These are phyloP conservation scores for Larix sibirica DNA, from an alignment of 83 land plant genomes.

Conservation along the genomic window DNA sequence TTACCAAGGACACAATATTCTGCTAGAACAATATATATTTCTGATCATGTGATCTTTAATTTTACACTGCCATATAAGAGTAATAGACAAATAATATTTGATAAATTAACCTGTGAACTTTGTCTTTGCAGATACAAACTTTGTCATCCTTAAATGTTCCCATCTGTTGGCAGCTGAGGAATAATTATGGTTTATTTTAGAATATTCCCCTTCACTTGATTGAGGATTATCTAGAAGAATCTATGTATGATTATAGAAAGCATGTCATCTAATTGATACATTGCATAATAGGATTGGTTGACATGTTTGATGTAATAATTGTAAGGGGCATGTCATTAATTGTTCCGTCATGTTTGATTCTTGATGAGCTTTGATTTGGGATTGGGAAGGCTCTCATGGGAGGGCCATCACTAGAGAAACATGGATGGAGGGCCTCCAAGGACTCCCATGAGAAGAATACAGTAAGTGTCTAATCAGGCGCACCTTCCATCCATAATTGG, in stretches of 20 bases:
- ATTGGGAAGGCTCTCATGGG: too few relatives aligned
- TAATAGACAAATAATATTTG: not conserved
- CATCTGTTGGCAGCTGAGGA: not conserved
- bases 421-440: too few relatives aligned
- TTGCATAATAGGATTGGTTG: not conserved
- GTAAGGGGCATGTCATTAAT: too few relatives aligned
- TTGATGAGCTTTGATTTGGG: too few relatives aligned
- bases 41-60: not conserved
- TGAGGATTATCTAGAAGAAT: not conserved
- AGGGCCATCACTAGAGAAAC: too few relatives aligned
- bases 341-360: too few relatives aligned
- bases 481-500: too few relatives aligned
- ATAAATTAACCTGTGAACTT: not conserved
- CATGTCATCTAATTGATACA: not conserved
- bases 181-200: not conserved
- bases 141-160: not conserved
- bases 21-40: not conserved
- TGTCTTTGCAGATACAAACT: not conserved
- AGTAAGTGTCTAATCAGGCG: too few relatives aligned
- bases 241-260: not conserved
- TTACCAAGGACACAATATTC: not conserved
- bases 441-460: too few relatives aligned
- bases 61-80: not conserved
- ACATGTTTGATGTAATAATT: too few relatives aligned
- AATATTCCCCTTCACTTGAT: not conserved